These are phyloP conservation scores for Nothophoma quercina DNA, from an alignment of 2,329 filamentous ascomycete genomes.

Conservation along the genomic window DNA sequence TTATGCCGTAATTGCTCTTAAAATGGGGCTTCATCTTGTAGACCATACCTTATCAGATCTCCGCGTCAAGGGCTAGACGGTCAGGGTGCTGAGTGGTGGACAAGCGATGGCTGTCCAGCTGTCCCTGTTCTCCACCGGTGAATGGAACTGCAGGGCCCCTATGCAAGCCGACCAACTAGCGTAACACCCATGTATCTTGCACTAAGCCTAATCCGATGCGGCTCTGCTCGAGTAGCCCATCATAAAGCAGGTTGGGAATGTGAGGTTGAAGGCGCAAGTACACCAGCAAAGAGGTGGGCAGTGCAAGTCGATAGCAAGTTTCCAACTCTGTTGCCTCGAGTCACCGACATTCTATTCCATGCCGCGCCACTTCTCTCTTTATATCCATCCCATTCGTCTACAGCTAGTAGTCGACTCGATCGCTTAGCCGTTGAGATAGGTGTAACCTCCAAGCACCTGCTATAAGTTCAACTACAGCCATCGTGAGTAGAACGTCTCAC, in stretches of 20 bases:
- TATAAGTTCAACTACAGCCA: background rate
- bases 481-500: background rate
- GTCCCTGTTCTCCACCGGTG: constrained; percentile 39
- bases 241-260: constrained; percentile 43
- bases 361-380: constrained; percentile 40
- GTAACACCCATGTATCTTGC: constrained; percentile 20
- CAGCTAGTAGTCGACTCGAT: constrained; percentile 17
- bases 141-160: constrained; percentile 23
- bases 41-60: constrained; percentile 33
- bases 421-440: constrained; percentile 3
- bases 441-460: background rate
- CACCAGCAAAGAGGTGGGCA: constrained; percentile 34
- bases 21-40: constrained; percentile 30
- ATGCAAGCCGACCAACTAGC: constrained; percentile 13
- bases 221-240: constrained; percentile 43
- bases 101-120: constrained; percentile 42
- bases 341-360: constrained; percentile 19
- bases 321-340: constrained; percentile 35
- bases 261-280: constrained; percentile 28
- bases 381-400: constrained; percentile 12
- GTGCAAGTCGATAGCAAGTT: constrained; percentile 35
- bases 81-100: constrained; percentile 25
- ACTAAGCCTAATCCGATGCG: constrained; percentile 31
- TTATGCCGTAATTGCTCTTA: constrained; percentile 34
- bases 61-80: constrained; percentile 32